phyloP scores from a whole-genome alignment of 1,139 yeast species.

The Geotrichum histeridarum region DNA sequence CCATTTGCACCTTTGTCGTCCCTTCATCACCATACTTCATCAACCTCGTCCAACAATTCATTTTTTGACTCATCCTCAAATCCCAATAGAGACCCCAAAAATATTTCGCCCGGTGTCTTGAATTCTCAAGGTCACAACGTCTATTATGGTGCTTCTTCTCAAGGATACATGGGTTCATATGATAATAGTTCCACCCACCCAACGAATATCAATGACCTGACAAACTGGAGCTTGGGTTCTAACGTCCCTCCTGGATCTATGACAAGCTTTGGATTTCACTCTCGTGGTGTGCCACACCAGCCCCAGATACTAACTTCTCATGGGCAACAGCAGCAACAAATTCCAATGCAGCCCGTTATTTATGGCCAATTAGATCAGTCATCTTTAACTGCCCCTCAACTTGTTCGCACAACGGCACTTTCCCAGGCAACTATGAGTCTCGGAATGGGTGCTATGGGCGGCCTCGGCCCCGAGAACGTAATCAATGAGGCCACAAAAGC shows the following conservation, averaged over 20 bases:
- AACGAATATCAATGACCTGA: not conserved
- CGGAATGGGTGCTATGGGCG: conserved; percentile 24
- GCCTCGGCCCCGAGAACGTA: conserved; percentile 21
- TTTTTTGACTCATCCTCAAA: not conserved
- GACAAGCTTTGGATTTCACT: conserved; percentile 8
- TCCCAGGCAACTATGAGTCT: conserved; percentile 31
- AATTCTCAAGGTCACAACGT: not conserved
- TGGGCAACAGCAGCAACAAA: conserved; percentile 11
- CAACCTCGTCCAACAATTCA: not conserved
- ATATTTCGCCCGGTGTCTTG: not conserved
- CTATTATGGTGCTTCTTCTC: conserved; percentile 2
- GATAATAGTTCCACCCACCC: not conserved
- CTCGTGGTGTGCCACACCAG: conserved; percentile 7
- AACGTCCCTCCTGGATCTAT: not conserved
- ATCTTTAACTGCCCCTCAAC: conserved; percentile 24
- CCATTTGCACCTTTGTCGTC: conserved; percentile 3
- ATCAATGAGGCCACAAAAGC: conserved; percentile 27
- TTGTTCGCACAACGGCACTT: conserved; percentile 32
- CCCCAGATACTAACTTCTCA: not conserved
- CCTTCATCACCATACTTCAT: conserved; percentile 2
- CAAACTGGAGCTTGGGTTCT: conserved; percentile 1
- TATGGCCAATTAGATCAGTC: conserved; percentile 8
- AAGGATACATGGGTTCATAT: not conserved
- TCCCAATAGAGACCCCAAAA: not conserved
- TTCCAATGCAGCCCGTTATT: conserved; percentile 15